Conservation (phyloP, 306 rosid genomes). For the Spatholobus suberectus region DNA sequence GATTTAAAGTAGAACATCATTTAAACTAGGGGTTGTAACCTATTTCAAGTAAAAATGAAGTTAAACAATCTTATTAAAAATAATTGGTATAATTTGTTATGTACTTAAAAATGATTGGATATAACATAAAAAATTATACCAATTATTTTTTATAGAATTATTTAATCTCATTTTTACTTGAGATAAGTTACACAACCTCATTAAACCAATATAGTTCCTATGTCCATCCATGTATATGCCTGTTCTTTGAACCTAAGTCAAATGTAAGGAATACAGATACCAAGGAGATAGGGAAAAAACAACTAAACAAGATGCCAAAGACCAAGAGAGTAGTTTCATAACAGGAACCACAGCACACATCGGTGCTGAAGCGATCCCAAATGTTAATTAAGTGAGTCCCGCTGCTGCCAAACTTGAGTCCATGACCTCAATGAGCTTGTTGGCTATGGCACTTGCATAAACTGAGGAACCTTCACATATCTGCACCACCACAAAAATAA, state of each 20-base stretch:
- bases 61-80: no score
- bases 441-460: conserved; percentile 66
- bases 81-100: no score
- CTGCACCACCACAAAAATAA: conserved; percentile 38
- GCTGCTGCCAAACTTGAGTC: conserved; percentile 48
- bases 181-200: no score
- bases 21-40: no score
- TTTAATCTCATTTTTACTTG: no score
- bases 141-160: no score
- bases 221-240: not conserved
- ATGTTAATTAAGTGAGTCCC: not conserved
- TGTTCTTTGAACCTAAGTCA: not conserved
- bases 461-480: conserved; percentile 67
- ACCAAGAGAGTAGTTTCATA: not conserved
- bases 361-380: not conserved
- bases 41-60: no score
- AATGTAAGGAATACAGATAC: not conserved
- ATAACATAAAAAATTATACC: no score
- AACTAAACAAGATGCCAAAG: not conserved
- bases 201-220: not conserved
- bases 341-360: not conserved
- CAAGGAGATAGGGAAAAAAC: not conserved
- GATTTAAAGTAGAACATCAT: not conserved
- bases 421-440: conserved; percentile 62
- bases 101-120: no score